Base-by-base conservation (phyloP, 768 basidiomycete genomes). In the Rubroboletus pulcherrimus region DNA sequence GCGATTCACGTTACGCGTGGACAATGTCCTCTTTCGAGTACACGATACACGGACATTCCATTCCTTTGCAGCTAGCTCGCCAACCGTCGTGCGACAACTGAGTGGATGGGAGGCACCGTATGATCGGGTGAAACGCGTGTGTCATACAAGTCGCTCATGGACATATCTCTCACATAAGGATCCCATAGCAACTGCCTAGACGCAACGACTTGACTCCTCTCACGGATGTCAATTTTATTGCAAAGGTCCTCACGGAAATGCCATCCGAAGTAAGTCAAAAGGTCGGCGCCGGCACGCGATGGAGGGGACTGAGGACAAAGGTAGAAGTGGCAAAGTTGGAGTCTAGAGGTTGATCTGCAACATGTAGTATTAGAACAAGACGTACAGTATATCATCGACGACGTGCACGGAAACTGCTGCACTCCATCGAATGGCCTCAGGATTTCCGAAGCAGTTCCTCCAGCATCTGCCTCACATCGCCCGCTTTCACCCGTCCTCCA, bases 91-190 rank as follows among this genome's bases (percentile, higher is more conserved):
- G 5, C 81, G 91, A 39, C 94, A 98, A 69, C 76, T 80, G 19
- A 85, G 83, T 53, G 97, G 96, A 5, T 92, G 94, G 88, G 94
- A 98, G 72, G 92, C 90, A 19, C 81, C 87, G 0, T 98, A 97
- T 64, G 85, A 87, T 39, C 78, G 78, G 11, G 83, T 99, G 51
- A 91, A 87, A 73, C 74, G 77, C 63, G 93, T 93, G 73, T 26
- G 84, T 71, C 14, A 17, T 11, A 2, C 33, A 7, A 24, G 57
- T 51, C 21, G 11, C 30, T 30, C 2, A 1, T 44, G 19, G 9
- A 26, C 24, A 0, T 21, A 1, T 50, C 58, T 52, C 58, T 57
- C 42, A 58, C 54, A 12, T 2, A 7, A 0, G 12, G 33, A 29
- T 11, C n/a, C 40, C 9, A 17, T 19, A 92, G 89, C 78, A 77